A percentile compares a stretch with the other conserved stretches of the same genome.
Evolutionary conservation across 371 early-diverging fungal genomes (phyloP).

Genomic region (Mucor sp.): DNA sequence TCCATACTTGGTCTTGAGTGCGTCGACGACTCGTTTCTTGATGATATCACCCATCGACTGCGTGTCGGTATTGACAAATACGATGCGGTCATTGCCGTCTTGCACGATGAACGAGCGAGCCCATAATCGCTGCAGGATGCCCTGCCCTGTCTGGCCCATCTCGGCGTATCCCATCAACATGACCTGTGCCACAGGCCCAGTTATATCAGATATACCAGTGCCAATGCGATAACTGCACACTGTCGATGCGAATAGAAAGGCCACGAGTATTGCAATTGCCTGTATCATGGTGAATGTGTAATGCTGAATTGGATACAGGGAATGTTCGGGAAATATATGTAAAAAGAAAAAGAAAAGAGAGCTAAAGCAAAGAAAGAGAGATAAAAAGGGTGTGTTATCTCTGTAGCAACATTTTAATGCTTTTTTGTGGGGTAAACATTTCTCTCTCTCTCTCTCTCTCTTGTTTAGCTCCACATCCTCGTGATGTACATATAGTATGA

Average conservation of each 20-base stretch:
- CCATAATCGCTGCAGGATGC: slow-evolving; percentile 55
- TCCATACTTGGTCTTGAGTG: slow-evolving; percentile 27
- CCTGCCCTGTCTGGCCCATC: slow-evolving; percentile 52
- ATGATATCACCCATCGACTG: slow-evolving; percentile 45
- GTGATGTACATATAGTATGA: background rate
- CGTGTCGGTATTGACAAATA: slow-evolving; percentile 59
- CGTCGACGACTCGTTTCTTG: slow-evolving; percentile 36
- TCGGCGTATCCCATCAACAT: slow-evolving; percentile 63
- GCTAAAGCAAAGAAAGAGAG: background rate
- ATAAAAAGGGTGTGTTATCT: background rate
- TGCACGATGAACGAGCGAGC: slow-evolving; percentile 58
- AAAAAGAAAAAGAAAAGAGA: too few species aligned
- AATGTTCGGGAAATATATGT: background rate
- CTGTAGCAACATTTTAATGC: background rate
- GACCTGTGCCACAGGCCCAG: slow-evolving; percentile 46
- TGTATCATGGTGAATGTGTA: background rate
- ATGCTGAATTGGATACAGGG: background rate
- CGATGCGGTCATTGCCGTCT: slow-evolving; percentile 36
- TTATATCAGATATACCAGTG: slow-evolving; percentile 49
- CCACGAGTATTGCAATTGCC: background rate
- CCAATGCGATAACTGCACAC: slow-evolving; percentile 30
- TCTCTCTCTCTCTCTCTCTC: too few species aligned
- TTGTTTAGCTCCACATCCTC: background rate
- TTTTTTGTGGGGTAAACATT: background rate
- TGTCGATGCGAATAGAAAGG: background rate